Percentiles rank a stretch among this genome's conserved stretches.
Evolutionary conservation across 176 grass and related monocot genomes (phyloP).

Genomic region (Triticum aestivum): DNA sequence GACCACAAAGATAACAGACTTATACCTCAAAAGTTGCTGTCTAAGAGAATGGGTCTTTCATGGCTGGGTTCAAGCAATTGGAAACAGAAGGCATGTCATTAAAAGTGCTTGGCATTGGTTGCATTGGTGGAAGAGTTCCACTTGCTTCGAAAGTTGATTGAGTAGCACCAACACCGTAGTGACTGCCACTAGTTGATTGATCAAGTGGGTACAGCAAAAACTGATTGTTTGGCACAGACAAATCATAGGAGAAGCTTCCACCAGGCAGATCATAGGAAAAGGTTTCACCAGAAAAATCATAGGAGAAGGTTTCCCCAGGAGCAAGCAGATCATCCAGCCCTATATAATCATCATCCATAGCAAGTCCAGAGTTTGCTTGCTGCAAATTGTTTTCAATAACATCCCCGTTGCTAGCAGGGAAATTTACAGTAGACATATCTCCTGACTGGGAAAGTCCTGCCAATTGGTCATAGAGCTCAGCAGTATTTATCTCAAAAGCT

Average conservation of each 20-base stretch:
- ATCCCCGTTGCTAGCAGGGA: neutral
- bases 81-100: slow-evolving; percentile 26
- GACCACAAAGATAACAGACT: neutral
- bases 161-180: neutral
- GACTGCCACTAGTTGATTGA: neutral
- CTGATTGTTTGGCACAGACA: neutral
- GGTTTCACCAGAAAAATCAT: slow-evolving; percentile 16
- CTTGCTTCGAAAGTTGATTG: neutral
- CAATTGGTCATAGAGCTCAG: slow-evolving; percentile 43
- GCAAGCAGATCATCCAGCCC: slow-evolving; percentile 57
- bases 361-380: slow-evolving; percentile 29
- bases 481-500: slow-evolving; percentile 24
- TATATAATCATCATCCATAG: slow-evolving; percentile 38
- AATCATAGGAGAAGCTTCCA: slow-evolving; percentile 12
- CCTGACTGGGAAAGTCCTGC: slow-evolving; percentile 33
- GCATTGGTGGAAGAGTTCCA: neutral
- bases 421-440: neutral
- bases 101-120: neutral
- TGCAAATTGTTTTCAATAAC: neutral
- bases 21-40: neutral
- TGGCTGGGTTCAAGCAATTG: slow-evolving; percentile 8
- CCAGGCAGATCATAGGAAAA: neutral
- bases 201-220: slow-evolving; percentile 9
- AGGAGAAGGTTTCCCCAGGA: slow-evolving; percentile 19
- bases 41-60: slow-evolving; percentile 30